These are phyloP conservation scores for Lentinus tigrinus DNA, from an alignment of 768 basidiomycete genomes.

Conservation along the genomic window DNA sequence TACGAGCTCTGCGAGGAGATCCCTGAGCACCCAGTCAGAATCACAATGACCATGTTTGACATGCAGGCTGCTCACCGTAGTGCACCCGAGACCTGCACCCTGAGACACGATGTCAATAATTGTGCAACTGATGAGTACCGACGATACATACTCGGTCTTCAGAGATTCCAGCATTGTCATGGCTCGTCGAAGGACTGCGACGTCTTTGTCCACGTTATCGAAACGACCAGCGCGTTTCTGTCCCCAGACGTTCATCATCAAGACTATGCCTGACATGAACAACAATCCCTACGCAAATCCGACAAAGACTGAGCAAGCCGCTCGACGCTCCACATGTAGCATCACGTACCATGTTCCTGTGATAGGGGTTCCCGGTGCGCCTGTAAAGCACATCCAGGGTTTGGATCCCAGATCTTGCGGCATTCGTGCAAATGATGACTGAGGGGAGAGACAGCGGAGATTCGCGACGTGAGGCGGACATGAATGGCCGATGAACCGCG, in stretches of 20 bases:
- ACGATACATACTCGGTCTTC: constrained; percentile 4
- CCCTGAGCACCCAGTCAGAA: too few species aligned
- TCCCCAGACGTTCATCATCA: constrained; percentile 50
- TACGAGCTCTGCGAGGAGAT: too few species aligned
- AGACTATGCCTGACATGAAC: constrained; percentile 43
- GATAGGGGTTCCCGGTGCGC: not conserved
- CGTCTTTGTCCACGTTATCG: constrained; percentile 32
- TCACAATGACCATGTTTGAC: too few species aligned
- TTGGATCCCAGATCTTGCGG: constrained; percentile 72
- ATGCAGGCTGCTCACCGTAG: too few species aligned
- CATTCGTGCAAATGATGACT: constrained; percentile 80
- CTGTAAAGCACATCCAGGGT: constrained; percentile 55
- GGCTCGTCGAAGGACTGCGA: constrained; percentile 41
- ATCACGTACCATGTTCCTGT: constrained; percentile 2
- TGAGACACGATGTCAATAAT: too few species aligned
- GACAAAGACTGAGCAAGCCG: too few species aligned
- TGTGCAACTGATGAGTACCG: too few species aligned
- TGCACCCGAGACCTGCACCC: too few species aligned
- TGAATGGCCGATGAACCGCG: constrained; percentile 75
- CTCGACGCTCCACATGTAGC: too few species aligned
- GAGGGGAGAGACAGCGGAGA: constrained; percentile 52
- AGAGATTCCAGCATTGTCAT: constrained; percentile 26
- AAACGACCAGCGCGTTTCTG: constrained; percentile 31
- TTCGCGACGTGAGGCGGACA: constrained; percentile 54
- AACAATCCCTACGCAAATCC: constrained; percentile 31